Percentiles rank a stretch among this genome's conserved stretches.
Evolutionary conservation across 345 rosid genomes (phyloP).

Genomic region (Salix udensis): DNA sequence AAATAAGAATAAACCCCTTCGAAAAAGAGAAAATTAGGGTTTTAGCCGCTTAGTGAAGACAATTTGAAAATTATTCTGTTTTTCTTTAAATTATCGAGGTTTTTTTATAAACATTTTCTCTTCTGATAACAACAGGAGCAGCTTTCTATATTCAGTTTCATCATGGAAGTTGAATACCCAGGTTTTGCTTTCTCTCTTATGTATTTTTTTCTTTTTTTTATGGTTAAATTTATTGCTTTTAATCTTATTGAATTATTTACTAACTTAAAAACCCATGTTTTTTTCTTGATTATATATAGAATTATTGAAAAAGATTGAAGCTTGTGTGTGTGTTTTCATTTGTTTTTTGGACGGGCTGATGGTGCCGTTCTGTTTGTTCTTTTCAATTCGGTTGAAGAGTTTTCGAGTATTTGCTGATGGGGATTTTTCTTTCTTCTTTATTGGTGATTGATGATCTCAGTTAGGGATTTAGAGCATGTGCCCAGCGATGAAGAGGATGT

Average conservation of each 20-base stretch:
- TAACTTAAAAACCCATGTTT: background rate
- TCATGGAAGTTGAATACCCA: conserved; percentile 17
- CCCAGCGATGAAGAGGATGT: conserved; percentile 19
- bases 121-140: background rate
- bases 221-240: background rate
- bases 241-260: background rate
- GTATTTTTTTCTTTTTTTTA: background rate
- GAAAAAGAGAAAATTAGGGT: background rate
- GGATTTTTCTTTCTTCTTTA: background rate
- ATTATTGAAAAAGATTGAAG: background rate
- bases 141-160: background rate
- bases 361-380: background rate
- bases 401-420: background rate
- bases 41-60: background rate
- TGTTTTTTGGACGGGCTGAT: background rate
- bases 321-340: background rate
- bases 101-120: background rate
- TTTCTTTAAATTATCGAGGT: background rate
- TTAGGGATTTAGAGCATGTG: conserved; percentile 22
- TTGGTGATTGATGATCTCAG: conserved; percentile 6
- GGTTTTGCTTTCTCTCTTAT: background rate
- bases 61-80: background rate
- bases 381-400: background rate
- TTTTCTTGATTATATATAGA: background rate
- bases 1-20: background rate